Conservation (phyloP, 75 land plant species). For the Pinus taeda region DNA sequence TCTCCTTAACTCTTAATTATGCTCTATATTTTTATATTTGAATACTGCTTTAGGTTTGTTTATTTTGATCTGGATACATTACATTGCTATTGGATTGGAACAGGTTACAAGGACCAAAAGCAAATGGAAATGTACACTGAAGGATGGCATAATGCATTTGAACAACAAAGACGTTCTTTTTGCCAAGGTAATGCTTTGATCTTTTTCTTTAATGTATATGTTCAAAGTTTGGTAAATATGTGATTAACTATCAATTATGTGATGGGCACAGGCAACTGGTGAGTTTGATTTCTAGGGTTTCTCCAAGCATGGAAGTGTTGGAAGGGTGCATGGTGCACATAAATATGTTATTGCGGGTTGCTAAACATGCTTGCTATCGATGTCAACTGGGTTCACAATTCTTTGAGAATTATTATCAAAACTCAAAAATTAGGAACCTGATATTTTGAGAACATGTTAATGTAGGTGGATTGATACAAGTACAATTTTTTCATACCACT, state of each 20-base stretch:
- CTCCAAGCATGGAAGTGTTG: not conserved
- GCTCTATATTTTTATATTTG: not conserved
- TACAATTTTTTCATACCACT: not conserved
- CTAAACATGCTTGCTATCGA: not conserved
- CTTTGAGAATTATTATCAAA: not conserved
- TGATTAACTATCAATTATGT: slow-evolving; percentile 1
- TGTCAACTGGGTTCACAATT: slow-evolving; percentile 1
- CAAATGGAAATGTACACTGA: slow-evolving; percentile 96
- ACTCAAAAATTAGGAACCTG: slow-evolving; percentile 9
- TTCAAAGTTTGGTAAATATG: not conserved
- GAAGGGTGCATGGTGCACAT: not conserved
- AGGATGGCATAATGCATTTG: slow-evolving; percentile 97
- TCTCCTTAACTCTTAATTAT: not conserved
- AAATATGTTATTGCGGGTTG: not conserved
- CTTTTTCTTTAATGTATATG: not conserved
- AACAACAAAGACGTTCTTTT: slow-evolving; percentile 90
- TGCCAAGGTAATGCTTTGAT: slow-evolving; percentile 62
- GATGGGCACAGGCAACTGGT: slow-evolving; percentile 38
- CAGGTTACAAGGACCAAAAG: slow-evolving; percentile 96
- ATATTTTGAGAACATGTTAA: not conserved
- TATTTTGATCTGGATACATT: too few species aligned
- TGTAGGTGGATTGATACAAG: slow-evolving; percentile 4
- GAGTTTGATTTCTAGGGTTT: slow-evolving; percentile 49
- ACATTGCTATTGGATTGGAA: not conserved
- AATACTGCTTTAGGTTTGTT: not conserved